These are phyloP conservation scores for Saccharomycopsis guyanensis DNA, from an alignment of 805 yeast genomes.

Conservation along the genomic window DNA sequence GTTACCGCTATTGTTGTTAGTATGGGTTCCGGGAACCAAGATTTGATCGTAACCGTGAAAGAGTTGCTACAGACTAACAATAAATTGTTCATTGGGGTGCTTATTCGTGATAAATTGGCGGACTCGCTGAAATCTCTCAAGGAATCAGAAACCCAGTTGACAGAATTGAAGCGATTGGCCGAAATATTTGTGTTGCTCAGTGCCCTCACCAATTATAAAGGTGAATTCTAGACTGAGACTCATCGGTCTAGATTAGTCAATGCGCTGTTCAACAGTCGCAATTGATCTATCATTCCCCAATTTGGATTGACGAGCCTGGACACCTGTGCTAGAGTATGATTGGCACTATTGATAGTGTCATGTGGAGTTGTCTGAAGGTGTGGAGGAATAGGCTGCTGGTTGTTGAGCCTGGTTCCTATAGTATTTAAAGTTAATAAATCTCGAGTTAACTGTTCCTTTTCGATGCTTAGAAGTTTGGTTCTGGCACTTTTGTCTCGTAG, in stretches of 20 bases:
- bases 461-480: neutral
- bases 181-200: constrained; percentile 47
- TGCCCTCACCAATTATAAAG: constrained; percentile 39
- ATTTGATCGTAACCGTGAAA: constrained; percentile 46
- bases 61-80: constrained; percentile 44
- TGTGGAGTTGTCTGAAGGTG: neutral
- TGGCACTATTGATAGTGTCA: neutral
- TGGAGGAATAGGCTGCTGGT: neutral
- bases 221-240: constrained; percentile 23
- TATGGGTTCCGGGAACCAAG: constrained; percentile 67
- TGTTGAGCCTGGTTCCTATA: neutral
- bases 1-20: constrained; percentile 60
- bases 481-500: neutral
- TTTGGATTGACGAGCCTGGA: constrained; percentile 7
- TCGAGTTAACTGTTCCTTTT: neutral
- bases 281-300: constrained; percentile 9
- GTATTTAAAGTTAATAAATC: neutral
- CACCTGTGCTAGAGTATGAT: constrained; percentile 1
- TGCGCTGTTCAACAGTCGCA: constrained; percentile 6
- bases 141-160: constrained; percentile 1
- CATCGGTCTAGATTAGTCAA: no score
- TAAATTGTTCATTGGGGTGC: constrained; percentile 49
- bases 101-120: constrained; percentile 46
- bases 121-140: constrained; percentile 21
- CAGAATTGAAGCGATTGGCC: constrained; percentile 42